These are phyloP conservation scores for Tolypocladium ovalisporum DNA, from an alignment of 2,329 filamentous ascomycete genomes.

Conservation along the genomic window DNA sequence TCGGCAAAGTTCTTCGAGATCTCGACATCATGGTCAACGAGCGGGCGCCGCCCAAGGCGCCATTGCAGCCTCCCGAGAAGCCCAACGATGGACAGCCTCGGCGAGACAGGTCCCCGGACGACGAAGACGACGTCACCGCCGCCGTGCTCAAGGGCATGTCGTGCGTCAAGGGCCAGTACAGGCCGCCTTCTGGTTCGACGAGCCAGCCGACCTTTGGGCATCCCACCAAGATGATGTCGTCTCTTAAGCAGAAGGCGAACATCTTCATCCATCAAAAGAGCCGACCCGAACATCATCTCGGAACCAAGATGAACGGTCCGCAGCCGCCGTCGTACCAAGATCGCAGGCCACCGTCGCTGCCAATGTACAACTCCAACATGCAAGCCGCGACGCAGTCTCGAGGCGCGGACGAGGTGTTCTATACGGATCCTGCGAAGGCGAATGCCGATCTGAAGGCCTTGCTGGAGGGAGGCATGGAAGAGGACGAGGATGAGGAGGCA, in stretches of 20 bases:
- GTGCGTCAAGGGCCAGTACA: slow-evolving; percentile 13
- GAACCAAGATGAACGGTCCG: slow-evolving; percentile 35
- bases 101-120: slow-evolving; percentile 18
- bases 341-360: slow-evolving; percentile 32
- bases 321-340: slow-evolving; percentile 34
- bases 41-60: slow-evolving; percentile 33
- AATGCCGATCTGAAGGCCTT: slow-evolving; percentile 69
- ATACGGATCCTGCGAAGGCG: slow-evolving; percentile 61
- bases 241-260: slow-evolving; percentile 44
- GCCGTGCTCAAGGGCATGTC: slow-evolving; percentile 18
- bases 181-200: slow-evolving; percentile 9
- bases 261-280: slow-evolving; percentile 43
- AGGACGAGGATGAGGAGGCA: slow-evolving; percentile 58
- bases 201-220: slow-evolving; percentile 23
- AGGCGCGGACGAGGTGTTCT: slow-evolving; percentile 40
- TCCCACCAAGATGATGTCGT: slow-evolving; percentile 32
- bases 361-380: slow-evolving; percentile 35
- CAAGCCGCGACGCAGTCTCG: slow-evolving; percentile 2
- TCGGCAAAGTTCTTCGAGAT: slow-evolving; percentile 5
- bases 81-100: slow-evolving; percentile 16
- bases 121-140: slow-evolving; percentile 22
- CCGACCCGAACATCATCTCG: slow-evolving; percentile 47
- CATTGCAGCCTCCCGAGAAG: slow-evolving; percentile 24
- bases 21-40: slow-evolving; percentile 33
- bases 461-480: slow-evolving; percentile 72